Evolutionary conservation across 2,329 filamentous ascomycete species (phyloP), one percentile per base, ranked within the genome.

Genomic region (Domatiomyces globalis): DNA sequence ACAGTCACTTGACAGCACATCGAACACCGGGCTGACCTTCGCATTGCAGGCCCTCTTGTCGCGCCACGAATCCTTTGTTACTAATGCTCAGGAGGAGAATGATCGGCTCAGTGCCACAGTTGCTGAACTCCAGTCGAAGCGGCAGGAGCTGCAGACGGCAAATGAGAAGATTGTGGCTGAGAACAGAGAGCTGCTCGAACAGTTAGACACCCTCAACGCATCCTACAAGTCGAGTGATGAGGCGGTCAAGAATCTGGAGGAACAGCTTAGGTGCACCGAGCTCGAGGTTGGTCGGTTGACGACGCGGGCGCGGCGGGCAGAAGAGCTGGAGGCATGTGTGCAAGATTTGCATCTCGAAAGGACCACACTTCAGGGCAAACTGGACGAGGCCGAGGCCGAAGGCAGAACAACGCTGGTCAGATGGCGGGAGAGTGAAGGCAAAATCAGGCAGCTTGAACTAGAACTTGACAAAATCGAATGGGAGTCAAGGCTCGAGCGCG

Each of bases 41-140:
- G 72, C 77, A 50, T 69, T 84, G 53, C 81, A 96, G 92, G 88
- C 88, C 54, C 76, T 98, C 51, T 80, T 98, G 43, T 81, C 84
- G 58, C 84, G 90, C 62, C 89, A 98, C 77, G 89, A 96, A 73
- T 81, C 85, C 54, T 95, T 94, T 69, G 90, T 95, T 76, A 83
- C 83, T 60, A 87, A 95, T 67, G 87, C 89, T 54, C 88, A 95
- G 72, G 80, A 81, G 60, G 88, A 95, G 66, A 85, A 89, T 54
- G 72, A 75, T 55, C 79, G 83, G 55, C 80, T 95, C 69, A 76
- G 79, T 45, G 68, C 73, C 46, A 76, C 76, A 57, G 75, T 98
- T 51, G 86, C 94, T 69, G 67, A 67, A 50, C 75, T 98, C 49
- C 87, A 94, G 69, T 67, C 67, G 48, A 76, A 82, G 59, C 95